Base-by-base conservation (phyloP, 805 yeast genomes). In the Starmerella floricola region DNA sequence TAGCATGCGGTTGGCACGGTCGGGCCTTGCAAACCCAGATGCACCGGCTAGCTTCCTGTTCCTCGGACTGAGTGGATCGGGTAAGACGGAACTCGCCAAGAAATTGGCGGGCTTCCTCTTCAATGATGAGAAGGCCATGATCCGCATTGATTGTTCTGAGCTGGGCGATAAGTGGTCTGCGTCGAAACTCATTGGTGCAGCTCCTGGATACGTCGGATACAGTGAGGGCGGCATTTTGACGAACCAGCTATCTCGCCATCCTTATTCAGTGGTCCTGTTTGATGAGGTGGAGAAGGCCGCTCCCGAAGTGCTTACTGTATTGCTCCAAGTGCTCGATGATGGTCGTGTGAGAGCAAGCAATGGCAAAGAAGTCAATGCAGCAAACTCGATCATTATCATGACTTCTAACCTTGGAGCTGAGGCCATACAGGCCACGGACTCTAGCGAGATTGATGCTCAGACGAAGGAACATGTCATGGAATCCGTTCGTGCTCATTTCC, bases 271-370 rank as follows among this genome's bases (percentile, higher is more conserved):
- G n/a, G 72, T 91, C 31, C 69, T 91, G 48, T 91, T 91, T 58
- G 98, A 91, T 64, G 98, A 91, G 66, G 95, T 91, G 43, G 98
- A 91, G 60, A 91, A 91, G 64, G 98, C 98, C 15, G 95, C 95
- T 6, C 98, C 98, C 1, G 97, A 88, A 61, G 98, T 91, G 2
- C 69, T 88, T 58, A 91, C 95, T 8, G 80, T 91, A 17, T 69
- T 91, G 56, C 70, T 91, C 53, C 98, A 91, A 63, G 75, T 91
- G 66, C 68, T 91, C 47, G 98, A 91, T 58, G 98, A 91, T 63
- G 98, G 98, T 59, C 78, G 95, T 63, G 78, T 91, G 48, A 85
- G 96, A 13, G 81, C 95, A 15, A 84, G 94, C 41, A 85, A 82
- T 58, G 98, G 98, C 58, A 87, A 88, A 56, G 76, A 85, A 30